A percentile compares a stretch with the other conserved stretches of the same genome.
These are phyloP conservation scores for Diaporthe humulicola DNA, from an alignment of 2,329 filamentous ascomycete genomes.

Conservation along the genomic window DNA sequence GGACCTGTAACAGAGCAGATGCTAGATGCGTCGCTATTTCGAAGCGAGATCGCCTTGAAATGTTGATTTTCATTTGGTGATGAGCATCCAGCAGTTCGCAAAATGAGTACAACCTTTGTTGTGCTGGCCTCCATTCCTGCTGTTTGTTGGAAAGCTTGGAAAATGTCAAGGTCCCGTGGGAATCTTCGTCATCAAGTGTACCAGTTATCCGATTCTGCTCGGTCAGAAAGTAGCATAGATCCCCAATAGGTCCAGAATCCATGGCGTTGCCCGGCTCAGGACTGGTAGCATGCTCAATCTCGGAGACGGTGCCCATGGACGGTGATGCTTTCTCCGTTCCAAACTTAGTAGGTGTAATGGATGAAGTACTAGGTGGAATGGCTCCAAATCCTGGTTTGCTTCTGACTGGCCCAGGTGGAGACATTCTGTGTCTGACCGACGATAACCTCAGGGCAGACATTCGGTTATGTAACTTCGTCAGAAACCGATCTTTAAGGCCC, in stretches of 20 bases:
- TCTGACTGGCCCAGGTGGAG: background rate
- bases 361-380: background rate
- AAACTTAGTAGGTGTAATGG: background rate
- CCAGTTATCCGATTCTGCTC: background rate
- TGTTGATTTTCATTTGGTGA: background rate
- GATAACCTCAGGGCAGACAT: background rate
- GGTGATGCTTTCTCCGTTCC: background rate
- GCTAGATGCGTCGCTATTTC: background rate
- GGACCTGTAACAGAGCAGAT: background rate
- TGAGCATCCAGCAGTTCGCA: background rate
- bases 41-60: background rate
- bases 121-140: background rate
- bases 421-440: background rate
- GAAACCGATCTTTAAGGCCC: background rate
- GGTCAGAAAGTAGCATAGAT: background rate
- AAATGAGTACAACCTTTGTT: background rate
- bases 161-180: background rate
- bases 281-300: background rate
- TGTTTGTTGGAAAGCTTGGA: background rate
- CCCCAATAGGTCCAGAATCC: background rate
- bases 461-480: background rate
- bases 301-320: background rate
- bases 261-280: background rate
- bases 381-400: background rate
- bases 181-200: background rate